phyloP scores from a whole-genome alignment of 2,329 filamentous ascomycete species.

The Microsporum canis region DNA sequence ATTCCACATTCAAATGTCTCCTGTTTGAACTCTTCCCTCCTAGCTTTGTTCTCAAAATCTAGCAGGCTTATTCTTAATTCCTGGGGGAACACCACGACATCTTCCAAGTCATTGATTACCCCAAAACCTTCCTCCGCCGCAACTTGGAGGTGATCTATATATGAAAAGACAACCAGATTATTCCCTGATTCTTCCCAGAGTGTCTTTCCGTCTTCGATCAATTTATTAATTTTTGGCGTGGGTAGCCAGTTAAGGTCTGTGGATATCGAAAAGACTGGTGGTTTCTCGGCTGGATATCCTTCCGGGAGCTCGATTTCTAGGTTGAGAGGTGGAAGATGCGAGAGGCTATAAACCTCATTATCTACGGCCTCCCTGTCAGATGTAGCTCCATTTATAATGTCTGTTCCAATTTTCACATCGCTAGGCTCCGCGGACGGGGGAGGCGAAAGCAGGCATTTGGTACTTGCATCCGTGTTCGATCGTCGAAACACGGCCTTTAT shows the following conservation, averaged over 20 bases:
- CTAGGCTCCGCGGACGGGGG: conserved; percentile 4
- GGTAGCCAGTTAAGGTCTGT: conserved; percentile 46
- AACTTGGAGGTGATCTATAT: conserved; percentile 51
- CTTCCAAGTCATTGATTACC: conserved; percentile 30
- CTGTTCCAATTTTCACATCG: neutral
- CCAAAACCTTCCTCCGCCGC: conserved; percentile 46
- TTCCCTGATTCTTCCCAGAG: conserved; percentile 52
- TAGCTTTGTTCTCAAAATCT: conserved; percentile 65
- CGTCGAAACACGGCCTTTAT: conserved; percentile 37
- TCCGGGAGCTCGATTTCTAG: conserved; percentile 43
- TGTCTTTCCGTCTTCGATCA: conserved; percentile 38
- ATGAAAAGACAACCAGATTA: conserved; percentile 47
- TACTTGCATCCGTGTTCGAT: neutral
- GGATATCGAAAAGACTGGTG: conserved; percentile 41
- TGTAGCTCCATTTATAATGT: neutral
- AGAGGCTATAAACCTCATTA: conserved; percentile 37
- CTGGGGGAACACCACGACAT: conserved; percentile 38
- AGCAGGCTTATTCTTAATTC: conserved; percentile 57
- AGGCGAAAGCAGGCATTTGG: neutral
- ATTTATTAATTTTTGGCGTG: conserved; percentile 29
- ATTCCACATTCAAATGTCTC: conserved; percentile 81
- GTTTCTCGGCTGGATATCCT: conserved; percentile 43
- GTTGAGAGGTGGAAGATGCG: conserved; percentile 46
- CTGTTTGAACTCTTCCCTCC: conserved; percentile 63
- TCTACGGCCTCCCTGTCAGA: neutral